These are phyloP conservation scores for Hymenoscyphus repandus DNA, from an alignment of 2,329 filamentous ascomycete genomes.

Conservation along the genomic window DNA sequence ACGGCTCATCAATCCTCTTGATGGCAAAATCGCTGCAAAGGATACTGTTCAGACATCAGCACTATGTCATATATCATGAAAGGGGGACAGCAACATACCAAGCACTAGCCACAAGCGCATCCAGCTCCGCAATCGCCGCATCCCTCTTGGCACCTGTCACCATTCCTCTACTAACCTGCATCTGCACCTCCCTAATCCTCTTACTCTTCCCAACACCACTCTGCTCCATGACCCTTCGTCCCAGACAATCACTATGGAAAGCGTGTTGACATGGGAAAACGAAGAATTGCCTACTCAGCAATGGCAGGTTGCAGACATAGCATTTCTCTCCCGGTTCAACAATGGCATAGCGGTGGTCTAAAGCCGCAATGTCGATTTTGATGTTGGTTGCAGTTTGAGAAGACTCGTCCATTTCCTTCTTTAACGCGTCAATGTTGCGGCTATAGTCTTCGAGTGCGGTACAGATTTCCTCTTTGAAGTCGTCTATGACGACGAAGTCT, in stretches of 20 bases:
- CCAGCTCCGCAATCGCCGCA: slow-evolving; percentile 79
- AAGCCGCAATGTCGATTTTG: slow-evolving; percentile 76
- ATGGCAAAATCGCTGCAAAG: slow-evolving; percentile 94
- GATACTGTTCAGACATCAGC: slow-evolving; percentile 52
- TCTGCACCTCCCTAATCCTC: slow-evolving; percentile 80
- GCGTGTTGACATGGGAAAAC: slow-evolving; percentile 98
- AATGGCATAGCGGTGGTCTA: slow-evolving; percentile 89
- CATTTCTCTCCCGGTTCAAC: slow-evolving; percentile 95
- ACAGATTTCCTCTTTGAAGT: slow-evolving; percentile 99
- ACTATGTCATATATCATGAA: not conserved
- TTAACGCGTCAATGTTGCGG: slow-evolving; percentile 80
- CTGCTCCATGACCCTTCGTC: slow-evolving; percentile 77
- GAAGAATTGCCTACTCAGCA: slow-evolving; percentile 90
- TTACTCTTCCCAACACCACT: slow-evolving; percentile 70
- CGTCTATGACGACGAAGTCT: slow-evolving; percentile 96
- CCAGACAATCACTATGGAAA: slow-evolving; percentile 93
- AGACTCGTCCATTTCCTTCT: slow-evolving; percentile 93
- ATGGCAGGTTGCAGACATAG: slow-evolving; percentile 77
- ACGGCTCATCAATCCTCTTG: slow-evolving; percentile 89
- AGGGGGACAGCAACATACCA: slow-evolving; percentile 55
- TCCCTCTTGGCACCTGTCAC: slow-evolving; percentile 69
- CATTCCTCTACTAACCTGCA: slow-evolving; percentile 72
- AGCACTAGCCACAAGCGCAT: slow-evolving; percentile 82
- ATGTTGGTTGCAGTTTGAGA: slow-evolving; percentile 86
- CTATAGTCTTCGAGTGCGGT: slow-evolving; percentile 88